Evolutionary conservation across 305 asterid genomes (phyloP).

Genomic region (Stenogyne calaminthoides): DNA sequence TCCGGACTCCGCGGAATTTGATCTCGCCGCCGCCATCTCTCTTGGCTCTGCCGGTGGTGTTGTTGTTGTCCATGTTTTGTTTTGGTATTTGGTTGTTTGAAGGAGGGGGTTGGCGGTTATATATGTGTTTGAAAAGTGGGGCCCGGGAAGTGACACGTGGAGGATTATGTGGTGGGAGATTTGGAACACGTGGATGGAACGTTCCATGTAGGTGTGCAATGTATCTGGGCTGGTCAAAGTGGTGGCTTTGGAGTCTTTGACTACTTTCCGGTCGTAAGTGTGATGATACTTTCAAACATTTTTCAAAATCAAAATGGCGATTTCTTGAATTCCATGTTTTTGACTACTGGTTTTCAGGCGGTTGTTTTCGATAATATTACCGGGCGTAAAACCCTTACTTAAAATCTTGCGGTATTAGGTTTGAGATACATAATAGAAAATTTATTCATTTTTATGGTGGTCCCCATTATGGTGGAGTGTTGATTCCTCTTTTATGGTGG

Average conservation of each 20-base stretch:
- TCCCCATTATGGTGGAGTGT: too few relatives aligned
- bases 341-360: too few relatives aligned
- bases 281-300: too few relatives aligned
- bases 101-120: slow-evolving; percentile 41
- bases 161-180: slow-evolving; percentile 26
- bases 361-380: too few relatives aligned
- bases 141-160: slow-evolving; percentile 28
- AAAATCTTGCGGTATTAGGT: too few relatives aligned
- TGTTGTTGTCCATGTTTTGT: slow-evolving; percentile 32
- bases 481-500: too few relatives aligned
- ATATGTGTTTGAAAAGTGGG: slow-evolving; percentile 17
- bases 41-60: too few relatives aligned
- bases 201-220: slow-evolving; percentile 43
- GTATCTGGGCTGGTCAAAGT: slow-evolving; percentile 58
- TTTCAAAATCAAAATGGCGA: too few relatives aligned
- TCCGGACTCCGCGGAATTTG: slow-evolving; percentile 65
- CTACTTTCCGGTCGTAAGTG: neutral
- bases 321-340: too few relatives aligned
- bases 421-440: too few relatives aligned
- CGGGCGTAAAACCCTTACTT: too few relatives aligned
- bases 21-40: slow-evolving; percentile 32
- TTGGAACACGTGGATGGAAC: slow-evolving; percentile 38
- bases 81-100: neutral
- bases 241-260: slow-evolving; percentile 43
- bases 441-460: too few relatives aligned